Evolutionary conservation across 2,329 filamentous ascomycete species (phyloP).

Genomic region (Monosporascus sp.): DNA sequence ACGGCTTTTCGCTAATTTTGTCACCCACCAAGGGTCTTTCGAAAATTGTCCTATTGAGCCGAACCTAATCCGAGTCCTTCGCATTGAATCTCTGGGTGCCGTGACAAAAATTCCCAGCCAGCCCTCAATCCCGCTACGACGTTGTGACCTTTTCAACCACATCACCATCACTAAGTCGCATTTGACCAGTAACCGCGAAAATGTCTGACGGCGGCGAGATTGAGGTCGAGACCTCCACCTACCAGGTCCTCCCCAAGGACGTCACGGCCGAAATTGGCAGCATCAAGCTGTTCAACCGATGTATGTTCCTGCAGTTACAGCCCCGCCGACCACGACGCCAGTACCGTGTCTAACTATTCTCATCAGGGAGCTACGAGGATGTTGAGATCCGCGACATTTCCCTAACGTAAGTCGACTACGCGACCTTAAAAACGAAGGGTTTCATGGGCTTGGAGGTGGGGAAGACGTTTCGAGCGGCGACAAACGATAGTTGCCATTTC

Average conservation of each 20-base stretch:
- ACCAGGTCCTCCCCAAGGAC: constrained; percentile 71
- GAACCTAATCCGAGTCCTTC: not conserved
- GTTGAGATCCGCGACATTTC: constrained; percentile 99
- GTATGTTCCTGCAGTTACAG: constrained; percentile 24
- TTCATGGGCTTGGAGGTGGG: not conserved
- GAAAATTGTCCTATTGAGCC: not conserved
- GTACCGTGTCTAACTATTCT: constrained; percentile 15
- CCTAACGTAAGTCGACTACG: constrained; percentile 75
- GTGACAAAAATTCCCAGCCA: not conserved
- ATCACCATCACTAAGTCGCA: constrained; percentile 11
- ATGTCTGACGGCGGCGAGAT: constrained; percentile 82
- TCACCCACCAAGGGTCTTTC: not conserved
- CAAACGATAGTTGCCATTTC: constrained; percentile 4
- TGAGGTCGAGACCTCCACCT: constrained; percentile 65
- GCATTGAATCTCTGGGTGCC: not conserved
- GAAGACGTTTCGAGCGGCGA: constrained; percentile 9
- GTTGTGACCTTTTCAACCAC: not conserved
- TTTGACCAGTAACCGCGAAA: constrained; percentile 32
- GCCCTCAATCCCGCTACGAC: not conserved
- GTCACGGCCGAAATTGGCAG: constrained; percentile 69
- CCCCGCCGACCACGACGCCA: constrained; percentile 9
- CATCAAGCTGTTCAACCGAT: constrained; percentile 75
- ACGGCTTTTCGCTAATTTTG: not conserved
- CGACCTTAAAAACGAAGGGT: constrained; percentile 7
- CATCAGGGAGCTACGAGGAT: constrained; percentile 76